Percentiles rank a stretch among this genome's conserved stretches.
Evolutionary conservation across 2,329 filamentous ascomycete genomes (phyloP).

Genomic region (Sclerotinia borealis): DNA sequence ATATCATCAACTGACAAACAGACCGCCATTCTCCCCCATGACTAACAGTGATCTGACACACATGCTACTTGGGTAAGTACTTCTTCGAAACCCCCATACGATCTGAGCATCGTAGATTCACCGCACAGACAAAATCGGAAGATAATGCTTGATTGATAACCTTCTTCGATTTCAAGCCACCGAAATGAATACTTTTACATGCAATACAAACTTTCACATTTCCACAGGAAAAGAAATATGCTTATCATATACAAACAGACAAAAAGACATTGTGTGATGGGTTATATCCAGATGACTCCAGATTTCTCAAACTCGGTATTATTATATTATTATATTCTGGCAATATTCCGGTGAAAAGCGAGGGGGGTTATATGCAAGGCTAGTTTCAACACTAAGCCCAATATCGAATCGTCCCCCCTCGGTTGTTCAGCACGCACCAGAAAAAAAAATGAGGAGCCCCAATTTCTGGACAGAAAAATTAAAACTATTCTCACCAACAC

Average conservation of each 20-base stretch:
- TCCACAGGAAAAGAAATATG: too few species aligned
- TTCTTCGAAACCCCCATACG: too few species aligned
- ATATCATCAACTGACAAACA: not conserved
- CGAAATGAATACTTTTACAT: not conserved
- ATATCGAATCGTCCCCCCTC: not conserved
- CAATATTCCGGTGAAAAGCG: not conserved
- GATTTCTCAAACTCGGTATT: not conserved
- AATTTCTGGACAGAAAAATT: not conserved
- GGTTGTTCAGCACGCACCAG: not conserved
- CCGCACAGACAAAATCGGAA: not conserved
- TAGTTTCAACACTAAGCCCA: not conserved
- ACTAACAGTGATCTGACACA: too few species aligned
- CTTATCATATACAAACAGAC: not conserved
- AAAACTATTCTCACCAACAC: not conserved
- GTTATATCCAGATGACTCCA: not conserved
- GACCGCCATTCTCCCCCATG: slow-evolving; percentile 4
- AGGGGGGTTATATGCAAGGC: slow-evolving; percentile 1
- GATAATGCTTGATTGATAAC: too few species aligned
- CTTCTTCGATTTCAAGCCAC: not conserved
- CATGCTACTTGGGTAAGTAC: not conserved
- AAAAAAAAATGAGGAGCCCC: not conserved
- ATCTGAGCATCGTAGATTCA: not conserved
- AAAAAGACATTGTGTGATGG: not conserved
- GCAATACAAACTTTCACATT: not conserved
- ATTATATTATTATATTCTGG: too few species aligned